phyloP scores from a whole-genome alignment of 345 rosid species.

The Alliaria petiolata region DNA sequence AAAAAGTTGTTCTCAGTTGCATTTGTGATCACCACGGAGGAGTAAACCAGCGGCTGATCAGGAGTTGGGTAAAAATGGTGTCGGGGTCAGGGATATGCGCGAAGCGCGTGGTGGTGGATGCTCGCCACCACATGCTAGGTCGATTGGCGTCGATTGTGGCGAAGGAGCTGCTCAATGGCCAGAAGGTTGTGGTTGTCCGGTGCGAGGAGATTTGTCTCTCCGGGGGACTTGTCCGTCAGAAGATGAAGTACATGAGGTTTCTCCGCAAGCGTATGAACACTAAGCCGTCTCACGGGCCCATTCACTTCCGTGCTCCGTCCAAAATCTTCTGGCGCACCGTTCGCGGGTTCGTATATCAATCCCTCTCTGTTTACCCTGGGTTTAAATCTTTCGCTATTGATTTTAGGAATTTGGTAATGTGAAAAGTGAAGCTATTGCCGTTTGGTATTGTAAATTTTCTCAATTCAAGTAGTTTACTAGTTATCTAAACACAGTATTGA shows the following conservation, averaged over 20 bases:
- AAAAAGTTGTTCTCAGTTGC: background rate
- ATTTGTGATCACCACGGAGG: background rate
- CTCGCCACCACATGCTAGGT: conserved; percentile 83
- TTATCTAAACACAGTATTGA: background rate
- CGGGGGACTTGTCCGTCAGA: conserved; percentile 82
- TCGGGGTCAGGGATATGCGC: conserved; percentile 82
- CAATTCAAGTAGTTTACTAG: background rate
- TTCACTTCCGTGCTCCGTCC: conserved; percentile 90
- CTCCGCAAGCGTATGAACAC: conserved; percentile 96
- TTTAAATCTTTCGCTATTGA: background rate
- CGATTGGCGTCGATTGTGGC: conserved; percentile 65
- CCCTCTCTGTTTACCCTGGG: background rate
- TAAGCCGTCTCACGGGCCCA: conserved; percentile 91
- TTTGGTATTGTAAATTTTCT: background rate
- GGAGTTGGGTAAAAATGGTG: conserved; percentile 45
- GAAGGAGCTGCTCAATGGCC: conserved; percentile 83
- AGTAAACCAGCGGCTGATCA: conserved; percentile 9
- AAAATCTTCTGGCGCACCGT: conserved; percentile 90
- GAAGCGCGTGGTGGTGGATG: conserved; percentile 76
- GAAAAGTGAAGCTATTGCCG: background rate
- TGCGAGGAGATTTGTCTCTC: conserved; percentile 88
- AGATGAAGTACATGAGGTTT: conserved; percentile 85
- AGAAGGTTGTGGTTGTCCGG: conserved; percentile 74
- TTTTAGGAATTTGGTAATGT: background rate
- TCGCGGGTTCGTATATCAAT: conserved; percentile 49